Evolutionary conservation across 73 alveolate species (phyloP).

Genomic region (Stentor coeruleus): DNA sequence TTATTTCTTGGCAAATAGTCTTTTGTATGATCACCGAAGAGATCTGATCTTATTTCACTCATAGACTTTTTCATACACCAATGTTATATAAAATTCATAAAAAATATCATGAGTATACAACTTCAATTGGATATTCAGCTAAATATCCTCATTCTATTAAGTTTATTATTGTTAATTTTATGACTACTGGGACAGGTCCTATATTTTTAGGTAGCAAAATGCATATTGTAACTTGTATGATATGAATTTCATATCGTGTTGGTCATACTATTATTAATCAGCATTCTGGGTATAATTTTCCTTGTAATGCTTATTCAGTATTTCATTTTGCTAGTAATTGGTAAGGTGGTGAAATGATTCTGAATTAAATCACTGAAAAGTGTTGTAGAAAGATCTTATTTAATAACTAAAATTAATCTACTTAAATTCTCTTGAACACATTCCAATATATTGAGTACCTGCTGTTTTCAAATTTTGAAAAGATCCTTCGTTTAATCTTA

Average conservation of each 20-base stretch:
- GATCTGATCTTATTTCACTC: slow-evolving; percentile 29
- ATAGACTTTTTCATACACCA: slow-evolving; percentile 34
- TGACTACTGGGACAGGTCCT: not conserved
- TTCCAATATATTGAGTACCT: no score
- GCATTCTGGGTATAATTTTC: slow-evolving; percentile 50
- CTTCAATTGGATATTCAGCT: slow-evolving; percentile 38
- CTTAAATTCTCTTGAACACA: no score
- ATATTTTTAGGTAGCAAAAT: slow-evolving; percentile 12
- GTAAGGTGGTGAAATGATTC: no score
- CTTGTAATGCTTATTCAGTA: slow-evolving; percentile 46
- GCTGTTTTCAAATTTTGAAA: no score
- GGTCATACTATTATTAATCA: slow-evolving; percentile 48
- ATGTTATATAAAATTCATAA: slow-evolving; percentile 35
- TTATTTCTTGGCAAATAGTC: slow-evolving; percentile 17
- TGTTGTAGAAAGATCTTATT: no score
- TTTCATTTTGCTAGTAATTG: slow-evolving; percentile 37
- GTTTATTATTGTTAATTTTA: not conserved
- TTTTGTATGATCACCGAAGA: slow-evolving; percentile 41
- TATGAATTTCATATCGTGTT: slow-evolving; percentile 30
- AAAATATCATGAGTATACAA: slow-evolving; percentile 38
- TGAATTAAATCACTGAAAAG: no score
- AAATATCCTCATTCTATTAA: slow-evolving; percentile 23
- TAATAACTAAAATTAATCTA: no score
- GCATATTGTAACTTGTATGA: slow-evolving; percentile 36
- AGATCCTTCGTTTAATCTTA: no score